Evolutionary conservation across 2,329 filamentous ascomycete genomes (phyloP), one percentile per base, ranked within the genome.

Genomic region (Colletotrichum paranaense): DNA sequence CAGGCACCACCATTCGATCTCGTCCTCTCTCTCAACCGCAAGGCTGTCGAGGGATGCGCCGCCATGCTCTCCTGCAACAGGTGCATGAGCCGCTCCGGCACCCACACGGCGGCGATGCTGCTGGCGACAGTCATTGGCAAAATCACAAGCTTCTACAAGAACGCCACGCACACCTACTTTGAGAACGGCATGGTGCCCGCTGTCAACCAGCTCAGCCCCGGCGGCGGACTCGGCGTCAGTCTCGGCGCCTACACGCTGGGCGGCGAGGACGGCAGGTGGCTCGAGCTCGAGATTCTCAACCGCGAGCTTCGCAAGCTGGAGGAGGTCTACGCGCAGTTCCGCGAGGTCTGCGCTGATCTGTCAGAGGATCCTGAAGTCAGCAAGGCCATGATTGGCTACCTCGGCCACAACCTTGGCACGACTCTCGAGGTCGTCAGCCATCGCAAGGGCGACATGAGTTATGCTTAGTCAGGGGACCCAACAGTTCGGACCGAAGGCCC

Each of bases 71-170:
- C 80, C 24, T 89, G 87, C 76, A 66, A 79, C 0, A 79, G 80
- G 28, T 89, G 87, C 77, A 84, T 87, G 80, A 82, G 80, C 68
- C 80, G 81, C 14, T 82, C 83, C 1, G 84, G 83, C 2, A 83
- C 81, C 4, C 84, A 86, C 60, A 87, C 86, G 1, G 81, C 83
- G 0, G 83, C 84, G 5, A 88, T 88, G 86, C 81, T 88, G 0
- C 80, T 88, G n/a, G 85, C 84, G 0, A 88, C 86, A 0, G 80
- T 88, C 24, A 83, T 89, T 22, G 83, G 84, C 62, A 86, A 87
- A 76, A 84, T 87, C 59, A 84, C 85, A 1, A 84, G 82, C 1
- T 83, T 86, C 65, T 88, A 88, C 78, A 84, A 83, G 69, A 81
- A 80, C 22, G 85, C 84, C 2, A 83, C 81, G 11, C 79, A 83